phyloP scores from a whole-genome alignment of 257 asterid species.

The Scutellaria minor region DNA sequence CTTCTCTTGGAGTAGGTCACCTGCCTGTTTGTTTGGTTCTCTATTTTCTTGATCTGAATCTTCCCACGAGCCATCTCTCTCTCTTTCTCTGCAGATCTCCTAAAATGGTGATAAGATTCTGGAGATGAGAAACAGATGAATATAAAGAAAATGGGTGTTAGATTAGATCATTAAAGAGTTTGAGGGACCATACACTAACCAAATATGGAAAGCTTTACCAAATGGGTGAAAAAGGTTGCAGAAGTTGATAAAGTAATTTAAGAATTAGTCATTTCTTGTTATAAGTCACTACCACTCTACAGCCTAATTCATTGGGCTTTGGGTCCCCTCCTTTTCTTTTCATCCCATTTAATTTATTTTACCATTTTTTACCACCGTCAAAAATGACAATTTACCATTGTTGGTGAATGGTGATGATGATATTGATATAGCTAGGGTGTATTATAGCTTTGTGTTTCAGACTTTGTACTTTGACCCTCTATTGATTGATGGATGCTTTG shows the following conservation, averaged over 20 bases:
- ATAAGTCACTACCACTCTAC: constrained; percentile 66
- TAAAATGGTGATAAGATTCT: constrained; percentile 34
- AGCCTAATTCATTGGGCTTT: not conserved
- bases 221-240: constrained; percentile 61
- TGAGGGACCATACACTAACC: constrained; percentile 44
- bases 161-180: constrained; percentile 34
- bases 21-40: constrained; percentile 95
- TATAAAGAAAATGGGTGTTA: constrained; percentile 10
- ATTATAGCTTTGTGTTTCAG: no score
- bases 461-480: no score
- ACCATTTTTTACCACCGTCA: constrained; percentile 13
- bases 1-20: constrained; percentile 97
- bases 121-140: not conserved
- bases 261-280: constrained; percentile 77
- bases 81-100: not conserved
- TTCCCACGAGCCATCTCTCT: constrained; percentile 88
- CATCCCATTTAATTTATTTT: no score
- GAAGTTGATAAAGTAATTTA: constrained; percentile 58
- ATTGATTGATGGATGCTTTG: no score
- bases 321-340: constrained; percentile 17
- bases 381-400: not conserved
- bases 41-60: constrained; percentile 97
- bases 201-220: constrained; percentile 58
- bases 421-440: no score
- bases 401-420: no score